Evolutionary conservation across 805 yeast species (phyloP).

Genomic region (Saturnispora besseyi): DNA sequence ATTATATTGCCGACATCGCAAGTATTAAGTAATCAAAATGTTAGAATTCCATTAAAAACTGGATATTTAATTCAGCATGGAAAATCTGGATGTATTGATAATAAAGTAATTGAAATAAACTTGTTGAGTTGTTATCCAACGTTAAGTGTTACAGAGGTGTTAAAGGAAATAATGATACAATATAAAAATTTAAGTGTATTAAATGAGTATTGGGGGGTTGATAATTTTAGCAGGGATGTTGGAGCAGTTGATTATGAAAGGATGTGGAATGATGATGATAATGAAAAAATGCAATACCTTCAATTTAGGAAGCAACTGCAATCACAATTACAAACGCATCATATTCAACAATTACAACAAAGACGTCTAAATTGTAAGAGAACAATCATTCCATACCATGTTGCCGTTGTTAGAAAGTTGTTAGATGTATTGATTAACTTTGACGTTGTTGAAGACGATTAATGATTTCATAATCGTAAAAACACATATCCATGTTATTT

Average conservation of each 20-base stretch:
- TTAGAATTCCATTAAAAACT: conserved; percentile 58
- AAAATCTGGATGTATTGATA: conserved; percentile 13
- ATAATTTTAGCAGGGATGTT: conserved; percentile 10
- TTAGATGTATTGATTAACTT: conserved; percentile 52
- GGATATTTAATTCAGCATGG: conserved; percentile 49
- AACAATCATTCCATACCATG: conserved; percentile 63
- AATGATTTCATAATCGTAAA: neutral
- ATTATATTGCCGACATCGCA: conserved; percentile 50
- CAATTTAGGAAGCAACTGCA: conserved; percentile 15
- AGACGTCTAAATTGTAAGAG: conserved; percentile 9
- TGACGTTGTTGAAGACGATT: conserved; percentile 31
- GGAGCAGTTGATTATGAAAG: conserved; percentile 30
- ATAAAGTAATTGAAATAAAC: conserved; percentile 47
- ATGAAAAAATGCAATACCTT: conserved; percentile 12
- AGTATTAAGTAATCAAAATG: conserved; percentile 63
- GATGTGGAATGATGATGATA: conserved; percentile 15
- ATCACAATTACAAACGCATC: conserved; percentile 4
- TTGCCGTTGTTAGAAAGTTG: conserved; percentile 55
- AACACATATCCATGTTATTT: neutral
- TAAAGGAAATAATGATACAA: conserved; percentile 50
- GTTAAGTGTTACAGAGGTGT: conserved; percentile 44
- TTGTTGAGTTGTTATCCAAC: conserved; percentile 66
- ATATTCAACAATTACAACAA: neutral
- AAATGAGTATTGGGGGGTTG: conserved; percentile 12
- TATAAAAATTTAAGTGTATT: conserved; percentile 41